phyloP scores from a whole-genome alignment of 306 rosid species.

The Citrullus amarus region DNA sequence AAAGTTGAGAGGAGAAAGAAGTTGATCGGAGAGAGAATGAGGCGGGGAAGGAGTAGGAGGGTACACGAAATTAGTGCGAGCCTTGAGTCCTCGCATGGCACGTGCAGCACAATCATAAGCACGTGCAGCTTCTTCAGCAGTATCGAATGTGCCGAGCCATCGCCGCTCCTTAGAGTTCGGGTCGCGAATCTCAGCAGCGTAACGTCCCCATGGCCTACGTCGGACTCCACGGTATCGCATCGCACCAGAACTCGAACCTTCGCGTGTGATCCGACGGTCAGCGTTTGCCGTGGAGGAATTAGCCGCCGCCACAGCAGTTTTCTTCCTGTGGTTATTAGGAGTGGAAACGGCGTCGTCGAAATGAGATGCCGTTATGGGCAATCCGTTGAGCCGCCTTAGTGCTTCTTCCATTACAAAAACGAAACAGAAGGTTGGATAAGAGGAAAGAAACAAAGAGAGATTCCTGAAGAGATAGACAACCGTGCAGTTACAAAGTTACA shows the following conservation, averaged over 20 bases:
- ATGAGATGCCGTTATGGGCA: background rate
- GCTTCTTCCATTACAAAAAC: background rate
- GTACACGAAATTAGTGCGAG: constrained; percentile 73
- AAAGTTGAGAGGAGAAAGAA: constrained; percentile 25
- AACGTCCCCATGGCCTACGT: constrained; percentile 97
- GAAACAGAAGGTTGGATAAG: background rate
- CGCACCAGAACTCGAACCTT: constrained; percentile 11
- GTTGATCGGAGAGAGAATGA: constrained; percentile 1
- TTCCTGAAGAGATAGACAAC: too few species aligned
- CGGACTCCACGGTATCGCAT: constrained; percentile 83
- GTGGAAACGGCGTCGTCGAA: background rate
- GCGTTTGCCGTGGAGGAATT: background rate
- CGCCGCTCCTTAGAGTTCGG: constrained; percentile 80
- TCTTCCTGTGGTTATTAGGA: background rate
- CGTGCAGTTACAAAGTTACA: too few species aligned
- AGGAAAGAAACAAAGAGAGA: background rate
- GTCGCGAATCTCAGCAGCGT: constrained; percentile 95
- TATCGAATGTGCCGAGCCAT: constrained; percentile 95
- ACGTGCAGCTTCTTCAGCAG: constrained; percentile 95
- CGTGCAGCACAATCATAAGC: constrained; percentile 96
- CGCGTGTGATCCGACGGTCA: constrained; percentile 30
- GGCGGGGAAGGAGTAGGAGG: constrained; percentile 32
- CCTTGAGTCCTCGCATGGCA: constrained; percentile 83
- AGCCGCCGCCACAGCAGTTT: background rate
- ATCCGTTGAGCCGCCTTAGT: background rate